Evolutionary conservation across 441 rosid genomes (phyloP).

Genomic region (Gossypium trilobum): DNA sequence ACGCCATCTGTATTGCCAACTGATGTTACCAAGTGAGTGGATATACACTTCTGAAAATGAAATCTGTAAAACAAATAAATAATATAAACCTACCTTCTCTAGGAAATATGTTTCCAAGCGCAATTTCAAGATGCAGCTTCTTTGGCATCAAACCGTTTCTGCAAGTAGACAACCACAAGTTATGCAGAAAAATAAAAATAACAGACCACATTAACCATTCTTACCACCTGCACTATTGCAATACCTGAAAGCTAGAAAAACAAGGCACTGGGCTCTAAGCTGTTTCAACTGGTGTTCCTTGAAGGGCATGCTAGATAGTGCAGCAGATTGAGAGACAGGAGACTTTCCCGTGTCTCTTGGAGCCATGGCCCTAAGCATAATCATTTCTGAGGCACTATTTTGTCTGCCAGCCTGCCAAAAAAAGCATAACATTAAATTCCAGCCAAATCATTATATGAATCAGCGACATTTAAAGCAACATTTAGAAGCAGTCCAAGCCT

Average conservation of each 20-base stretch:
- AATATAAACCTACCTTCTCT: slow-evolving; percentile 53
- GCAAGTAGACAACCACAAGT: slow-evolving; percentile 20
- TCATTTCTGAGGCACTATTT: slow-evolving; percentile 36
- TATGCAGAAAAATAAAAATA: not conserved
- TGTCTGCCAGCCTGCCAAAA: slow-evolving; percentile 47
- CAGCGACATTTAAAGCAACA: not conserved
- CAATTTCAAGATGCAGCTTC: slow-evolving; percentile 80
- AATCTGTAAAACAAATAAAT: not conserved
- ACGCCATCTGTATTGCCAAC: slow-evolving; percentile 48
- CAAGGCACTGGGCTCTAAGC: slow-evolving; percentile 95
- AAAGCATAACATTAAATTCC: not conserved
- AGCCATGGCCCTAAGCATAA: slow-evolving; percentile 40
- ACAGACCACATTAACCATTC: slow-evolving; percentile 3
- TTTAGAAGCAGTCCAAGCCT: not conserved
- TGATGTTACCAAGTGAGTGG: slow-evolving; percentile 23
- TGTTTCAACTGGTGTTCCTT: slow-evolving; percentile 87
- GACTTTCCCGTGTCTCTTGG: slow-evolving; percentile 64
- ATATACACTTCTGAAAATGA: slow-evolving; percentile 9
- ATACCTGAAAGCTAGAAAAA: slow-evolving; percentile 83
- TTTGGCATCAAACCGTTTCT: slow-evolving; percentile 76
- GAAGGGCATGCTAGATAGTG: slow-evolving; percentile 51
- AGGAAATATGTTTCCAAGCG: slow-evolving; percentile 60
- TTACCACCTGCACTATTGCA: slow-evolving; percentile 3
- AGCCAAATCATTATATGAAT: not conserved
- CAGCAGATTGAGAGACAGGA: slow-evolving; percentile 38